A percentile compares a stretch with the other conserved stretches of the same genome.
Conservation (phyloP, 805 yeast species). For the Brettanomyces nanus region DNA sequence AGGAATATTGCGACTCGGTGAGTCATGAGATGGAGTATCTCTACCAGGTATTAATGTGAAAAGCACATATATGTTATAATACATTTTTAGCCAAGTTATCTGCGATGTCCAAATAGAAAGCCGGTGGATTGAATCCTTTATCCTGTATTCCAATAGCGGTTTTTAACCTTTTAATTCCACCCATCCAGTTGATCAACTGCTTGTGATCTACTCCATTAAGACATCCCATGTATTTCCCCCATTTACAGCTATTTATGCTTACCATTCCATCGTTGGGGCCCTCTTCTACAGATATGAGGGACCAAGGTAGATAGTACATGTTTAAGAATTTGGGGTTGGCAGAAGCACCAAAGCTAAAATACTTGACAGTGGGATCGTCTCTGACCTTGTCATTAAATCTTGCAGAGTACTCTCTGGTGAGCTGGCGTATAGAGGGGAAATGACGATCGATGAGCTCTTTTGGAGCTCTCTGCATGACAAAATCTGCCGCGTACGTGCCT, state of each 20-base stretch:
- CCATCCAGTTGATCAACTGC: conserved; percentile 81
- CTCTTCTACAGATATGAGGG: conserved; percentile 38
- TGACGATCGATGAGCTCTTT: conserved; percentile 8
- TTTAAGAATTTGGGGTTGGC: conserved; percentile 56
- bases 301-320: conserved; percentile 58
- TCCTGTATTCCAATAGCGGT: conserved; percentile 20
- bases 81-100: conserved; percentile 55
- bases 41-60: conserved; percentile 11
- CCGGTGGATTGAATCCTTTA: conserved; percentile 50
- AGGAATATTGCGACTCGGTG: conserved; percentile 21
- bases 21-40: conserved; percentile 15
- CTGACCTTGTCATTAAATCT: conserved; percentile 44
- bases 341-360: conserved; percentile 79
- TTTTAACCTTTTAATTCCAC: conserved; percentile 33
- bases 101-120: conserved; percentile 61
- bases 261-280: conserved; percentile 84
- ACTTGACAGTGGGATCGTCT: conserved; percentile 56
- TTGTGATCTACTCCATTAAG: conserved; percentile 73
- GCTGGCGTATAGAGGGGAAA: conserved; percentile 46
- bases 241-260: conserved; percentile 63
- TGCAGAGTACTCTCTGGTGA: conserved; percentile 48
- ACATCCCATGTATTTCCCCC: conserved; percentile 84
- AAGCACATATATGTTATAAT: conserved; percentile 27
- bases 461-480: conserved; percentile 31
- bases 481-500: conserved; percentile 81